Evolutionary conservation across 495 filamentous ascomycete species (phyloP).

Genomic region (Alectoria sarmentosa): DNA sequence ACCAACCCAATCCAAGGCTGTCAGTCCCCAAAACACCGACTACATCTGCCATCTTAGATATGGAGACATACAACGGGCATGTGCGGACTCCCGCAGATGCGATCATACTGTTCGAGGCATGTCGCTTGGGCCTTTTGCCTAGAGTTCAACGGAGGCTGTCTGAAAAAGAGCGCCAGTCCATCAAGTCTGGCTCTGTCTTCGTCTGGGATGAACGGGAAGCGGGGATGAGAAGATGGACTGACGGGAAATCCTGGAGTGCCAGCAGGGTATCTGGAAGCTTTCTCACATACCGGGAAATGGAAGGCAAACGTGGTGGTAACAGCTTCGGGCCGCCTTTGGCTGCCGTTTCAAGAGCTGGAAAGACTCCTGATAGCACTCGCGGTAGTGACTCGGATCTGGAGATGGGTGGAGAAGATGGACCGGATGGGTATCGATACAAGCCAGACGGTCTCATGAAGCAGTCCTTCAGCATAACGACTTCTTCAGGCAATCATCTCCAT

Average conservation of each 20-base stretch:
- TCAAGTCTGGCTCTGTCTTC: conserved; percentile 92
- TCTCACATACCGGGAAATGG: conserved; percentile 96
- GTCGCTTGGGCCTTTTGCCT: conserved; percentile 79
- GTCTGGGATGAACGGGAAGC: conserved; percentile 99
- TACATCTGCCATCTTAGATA: conserved; percentile 33
- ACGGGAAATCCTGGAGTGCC: conserved; percentile 98
- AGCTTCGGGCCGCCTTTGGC: conserved; percentile 48
- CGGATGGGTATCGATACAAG: conserved; percentile 96
- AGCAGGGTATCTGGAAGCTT: conserved; percentile 97
- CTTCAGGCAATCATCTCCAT: conserved; percentile 82
- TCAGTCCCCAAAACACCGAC: conserved; percentile 10
- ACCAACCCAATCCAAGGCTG: not conserved
- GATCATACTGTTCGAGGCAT: conserved; percentile 96
- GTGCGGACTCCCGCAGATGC: conserved; percentile 91
- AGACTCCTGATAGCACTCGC: conserved; percentile 71
- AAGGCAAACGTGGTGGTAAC: conserved; percentile 77
- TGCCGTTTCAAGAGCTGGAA: conserved; percentile 51
- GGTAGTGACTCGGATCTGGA: conserved; percentile 73
- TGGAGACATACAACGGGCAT: conserved; percentile 95
- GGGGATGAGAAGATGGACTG: conserved; percentile 97
- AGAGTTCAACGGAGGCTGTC: conserved; percentile 89
- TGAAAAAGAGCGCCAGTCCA: conserved; percentile 93
- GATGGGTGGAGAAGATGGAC: conserved; percentile 69
- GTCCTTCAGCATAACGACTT: conserved; percentile 97
- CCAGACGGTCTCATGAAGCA: conserved; percentile 97